Evolutionary conservation across 1,284 basidiomycete species (phyloP).

Genomic region (Cyathus pygmaeus): DNA sequence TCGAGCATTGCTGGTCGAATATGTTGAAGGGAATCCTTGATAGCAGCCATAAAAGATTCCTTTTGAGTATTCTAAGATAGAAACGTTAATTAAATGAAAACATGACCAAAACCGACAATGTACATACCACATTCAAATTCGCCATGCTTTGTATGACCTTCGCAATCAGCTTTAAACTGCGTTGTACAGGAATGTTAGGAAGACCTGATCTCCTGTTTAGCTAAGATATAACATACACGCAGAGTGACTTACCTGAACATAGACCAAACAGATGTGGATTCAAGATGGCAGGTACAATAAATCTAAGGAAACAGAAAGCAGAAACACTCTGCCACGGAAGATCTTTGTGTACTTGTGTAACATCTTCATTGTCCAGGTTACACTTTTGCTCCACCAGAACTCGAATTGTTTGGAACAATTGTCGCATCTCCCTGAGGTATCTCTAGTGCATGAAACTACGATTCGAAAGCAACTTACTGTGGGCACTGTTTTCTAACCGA

Average conservation of each 20-base stretch:
- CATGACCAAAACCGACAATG: background rate
- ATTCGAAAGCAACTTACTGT: conserved; percentile 57
- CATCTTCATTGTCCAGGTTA: conserved; percentile 45
- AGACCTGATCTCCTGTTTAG: conserved; percentile 58
- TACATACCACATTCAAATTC: conserved; percentile 75
- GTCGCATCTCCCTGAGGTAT: conserved; percentile 74
- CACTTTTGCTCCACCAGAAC: conserved; percentile 75
- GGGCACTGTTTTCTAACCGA: conserved; percentile 78
- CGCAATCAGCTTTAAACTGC: conserved; percentile 80
- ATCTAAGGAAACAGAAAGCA: conserved; percentile 86
- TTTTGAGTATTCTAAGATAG: conserved; percentile 65
- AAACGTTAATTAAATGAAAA: conserved; percentile 1
- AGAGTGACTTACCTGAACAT: conserved; percentile 63
- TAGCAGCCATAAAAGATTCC: conserved; percentile 77
- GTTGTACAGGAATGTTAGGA: conserved; percentile 69
- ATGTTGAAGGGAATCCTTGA: conserved; percentile 71
- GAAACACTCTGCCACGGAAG: conserved; percentile 84
- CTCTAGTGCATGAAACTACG: conserved; percentile 1
- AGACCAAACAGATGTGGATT: conserved; percentile 82
- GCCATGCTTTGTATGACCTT: conserved; percentile 85
- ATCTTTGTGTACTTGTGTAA: conserved; percentile 61
- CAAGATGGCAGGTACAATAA: conserved; percentile 84
- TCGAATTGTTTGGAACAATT: conserved; percentile 77
- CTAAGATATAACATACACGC: background rate
- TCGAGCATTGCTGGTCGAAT: conserved; percentile 76